Conservation (phyloP, 495 filamentous ascomycete genomes). For the Xylaria telfairii region DNA sequence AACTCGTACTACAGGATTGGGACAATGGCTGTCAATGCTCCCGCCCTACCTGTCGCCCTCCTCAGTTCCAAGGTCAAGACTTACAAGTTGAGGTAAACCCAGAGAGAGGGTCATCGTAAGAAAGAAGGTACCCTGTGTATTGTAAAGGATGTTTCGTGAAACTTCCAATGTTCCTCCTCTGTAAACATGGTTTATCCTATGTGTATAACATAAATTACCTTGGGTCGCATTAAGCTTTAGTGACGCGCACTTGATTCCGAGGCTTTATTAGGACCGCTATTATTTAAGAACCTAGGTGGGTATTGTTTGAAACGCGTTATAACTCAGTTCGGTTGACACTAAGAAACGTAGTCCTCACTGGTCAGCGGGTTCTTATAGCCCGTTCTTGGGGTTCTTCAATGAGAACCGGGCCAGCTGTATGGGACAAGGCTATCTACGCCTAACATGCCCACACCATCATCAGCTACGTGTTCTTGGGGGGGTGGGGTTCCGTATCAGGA, state of each 20-base stretch:
- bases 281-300: not conserved
- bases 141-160: not conserved
- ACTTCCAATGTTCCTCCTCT: not conserved
- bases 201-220: not conserved
- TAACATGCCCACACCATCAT: not conserved
- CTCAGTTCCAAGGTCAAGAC: not conserved
- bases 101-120: not conserved
- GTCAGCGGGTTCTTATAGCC: not conserved
- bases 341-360: not conserved
- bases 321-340: not conserved
- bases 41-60: not conserved
- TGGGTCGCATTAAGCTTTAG: not conserved
- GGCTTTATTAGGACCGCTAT: not conserved
- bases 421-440: not conserved
- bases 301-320: not conserved
- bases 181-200: not conserved
- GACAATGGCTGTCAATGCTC: constrained; percentile 8
- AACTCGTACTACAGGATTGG: constrained; percentile 16
- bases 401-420: not conserved
- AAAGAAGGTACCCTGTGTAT: not conserved
- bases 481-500: not conserved
- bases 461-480: not conserved
- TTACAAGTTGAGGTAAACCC: not conserved
- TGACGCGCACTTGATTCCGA: not conserved
- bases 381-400: not conserved